These are phyloP conservation scores for Phytophthora aleatoria DNA, from an alignment of 352 stramenopile species.

Conservation along the genomic window DNA sequence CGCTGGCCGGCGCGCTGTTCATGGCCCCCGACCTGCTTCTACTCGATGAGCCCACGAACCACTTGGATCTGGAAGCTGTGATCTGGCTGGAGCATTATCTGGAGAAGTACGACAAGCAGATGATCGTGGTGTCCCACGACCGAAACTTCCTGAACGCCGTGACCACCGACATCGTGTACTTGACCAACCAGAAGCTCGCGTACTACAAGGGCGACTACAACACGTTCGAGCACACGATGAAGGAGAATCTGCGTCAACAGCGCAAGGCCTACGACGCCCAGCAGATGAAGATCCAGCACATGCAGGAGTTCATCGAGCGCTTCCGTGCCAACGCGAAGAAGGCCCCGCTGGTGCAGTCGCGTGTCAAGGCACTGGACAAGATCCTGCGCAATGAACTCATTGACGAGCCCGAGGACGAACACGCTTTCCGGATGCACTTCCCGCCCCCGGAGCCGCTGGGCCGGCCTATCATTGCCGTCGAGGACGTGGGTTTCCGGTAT, in stretches of 20 bases:
- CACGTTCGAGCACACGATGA: slow-evolving; percentile 94
- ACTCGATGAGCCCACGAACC: slow-evolving; percentile 94
- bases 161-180: slow-evolving; percentile 95
- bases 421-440: slow-evolving; percentile 95
- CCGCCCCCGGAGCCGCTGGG: slow-evolving; percentile 94
- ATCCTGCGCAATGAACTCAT: slow-evolving; percentile 89
- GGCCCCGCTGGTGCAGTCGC: slow-evolving; percentile 95
- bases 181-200: slow-evolving; percentile 91
- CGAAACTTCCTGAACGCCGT: slow-evolving; percentile 97
- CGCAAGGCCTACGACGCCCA: slow-evolving; percentile 90
- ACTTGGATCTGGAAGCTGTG: slow-evolving; percentile 91
- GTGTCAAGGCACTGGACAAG: slow-evolving; percentile 94
- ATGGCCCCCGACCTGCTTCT: slow-evolving; percentile 96
- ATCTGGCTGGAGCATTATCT: slow-evolving; percentile 94
- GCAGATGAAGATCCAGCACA: slow-evolving; percentile 92
- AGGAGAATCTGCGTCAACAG: slow-evolving; percentile 94
- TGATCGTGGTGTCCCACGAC: slow-evolving; percentile 96
- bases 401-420: slow-evolving; percentile 93
- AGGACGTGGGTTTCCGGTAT: slow-evolving; percentile 88
- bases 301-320: slow-evolving; percentile 98
- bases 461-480: slow-evolving; percentile 94
- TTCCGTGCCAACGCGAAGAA: slow-evolving; percentile 96
- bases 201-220: slow-evolving; percentile 97
- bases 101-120: slow-evolving; percentile 92
- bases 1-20: slow-evolving; percentile 94